These are phyloP conservation scores for Omphalotus olearius DNA, from an alignment of 1,284 basidiomycete species.

Conservation along the genomic window DNA sequence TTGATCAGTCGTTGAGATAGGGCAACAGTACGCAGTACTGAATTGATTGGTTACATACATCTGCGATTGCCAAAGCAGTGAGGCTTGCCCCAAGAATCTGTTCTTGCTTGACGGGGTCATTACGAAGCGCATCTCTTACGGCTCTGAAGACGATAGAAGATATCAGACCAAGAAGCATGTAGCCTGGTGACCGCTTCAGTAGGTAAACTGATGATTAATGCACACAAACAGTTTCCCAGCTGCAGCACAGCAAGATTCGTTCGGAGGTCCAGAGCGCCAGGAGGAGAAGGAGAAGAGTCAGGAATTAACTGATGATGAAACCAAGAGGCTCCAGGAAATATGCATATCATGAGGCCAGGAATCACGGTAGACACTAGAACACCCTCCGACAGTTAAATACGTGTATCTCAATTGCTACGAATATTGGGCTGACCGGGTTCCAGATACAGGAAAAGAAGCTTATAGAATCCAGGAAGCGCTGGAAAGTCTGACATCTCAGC, in stretches of 20 bases:
- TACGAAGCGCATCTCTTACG: slow-evolving; percentile 55
- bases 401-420: slow-evolving; percentile 1
- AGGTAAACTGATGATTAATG: neutral
- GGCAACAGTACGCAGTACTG: neutral
- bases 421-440: slow-evolving; percentile 53
- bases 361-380: slow-evolving; percentile 51
- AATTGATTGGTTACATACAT: slow-evolving; percentile 43
- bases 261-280: slow-evolving; percentile 39
- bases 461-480: slow-evolving; percentile 66
- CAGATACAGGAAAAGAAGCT: slow-evolving; percentile 61
- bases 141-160: slow-evolving; percentile 70
- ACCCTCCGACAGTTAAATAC: neutral
- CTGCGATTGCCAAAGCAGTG: slow-evolving; percentile 64
- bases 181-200: slow-evolving; percentile 40
- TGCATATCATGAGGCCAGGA: slow-evolving; percentile 56
- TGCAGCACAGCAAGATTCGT: slow-evolving; percentile 71
- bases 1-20: neutral
- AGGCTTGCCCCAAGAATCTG: slow-evolving; percentile 63
- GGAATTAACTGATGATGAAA: slow-evolving; percentile 71
- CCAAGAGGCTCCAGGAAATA: slow-evolving; percentile 63
- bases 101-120: slow-evolving; percentile 63
- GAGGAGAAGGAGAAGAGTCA: slow-evolving; percentile 25
- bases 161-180: slow-evolving; percentile 61
- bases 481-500: slow-evolving; percentile 40
- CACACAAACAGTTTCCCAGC: slow-evolving; percentile 58